Evolutionary conservation across 495 filamentous ascomycete genomes (phyloP), one percentile per base, ranked within the genome.

Genomic region (Penicillium subrubescens): DNA sequence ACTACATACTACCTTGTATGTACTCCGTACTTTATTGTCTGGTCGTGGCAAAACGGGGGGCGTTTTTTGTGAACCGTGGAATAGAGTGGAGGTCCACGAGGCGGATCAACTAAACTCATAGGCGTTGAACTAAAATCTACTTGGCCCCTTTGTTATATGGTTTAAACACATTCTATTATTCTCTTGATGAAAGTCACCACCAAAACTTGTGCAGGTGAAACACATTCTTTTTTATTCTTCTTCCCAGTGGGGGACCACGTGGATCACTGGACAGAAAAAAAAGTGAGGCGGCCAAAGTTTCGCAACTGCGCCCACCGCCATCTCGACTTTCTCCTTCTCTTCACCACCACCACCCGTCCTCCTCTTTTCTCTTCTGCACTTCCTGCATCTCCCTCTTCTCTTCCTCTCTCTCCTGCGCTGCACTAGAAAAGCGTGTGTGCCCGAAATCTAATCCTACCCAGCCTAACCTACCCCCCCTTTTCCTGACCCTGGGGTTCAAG

Each of bases 211-310:
- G 48, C 48, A 31, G 25, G 25, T 31, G 48, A 52, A 52, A 17
- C 48, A 17, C 48, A 29, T 15, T 25, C 25, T 35, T 37, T 8
- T 19, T 10, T 14, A 15, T 39, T 1, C 31, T 29, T 8, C n/a
- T 34, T 29, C n/a, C 14, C 19, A 48, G 55, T 62, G 75, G 74
- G 73, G 76, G 69, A 74, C 71, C 79, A 80, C 79, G 77, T 81
- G 77, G 73, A 81, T 76, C 71, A 55, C 56, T 21, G 53, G 17
- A 59, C 56, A 59, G 69, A 62, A 70, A 50, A 62, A 67, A 77
- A 75, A 75, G 77, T 80, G 77, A 80, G 77, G 76, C 76, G 75
- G 66, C 64, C 64, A 64, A 46, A 61, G 60, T 57, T 60, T 56
- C 62, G 52, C 61, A 43, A 37, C 52, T 19, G 31, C 65, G 48